Evolutionary conservation across 2,329 filamentous ascomycete species (phyloP).

Genomic region (Trichophyton verrucosum): DNA sequence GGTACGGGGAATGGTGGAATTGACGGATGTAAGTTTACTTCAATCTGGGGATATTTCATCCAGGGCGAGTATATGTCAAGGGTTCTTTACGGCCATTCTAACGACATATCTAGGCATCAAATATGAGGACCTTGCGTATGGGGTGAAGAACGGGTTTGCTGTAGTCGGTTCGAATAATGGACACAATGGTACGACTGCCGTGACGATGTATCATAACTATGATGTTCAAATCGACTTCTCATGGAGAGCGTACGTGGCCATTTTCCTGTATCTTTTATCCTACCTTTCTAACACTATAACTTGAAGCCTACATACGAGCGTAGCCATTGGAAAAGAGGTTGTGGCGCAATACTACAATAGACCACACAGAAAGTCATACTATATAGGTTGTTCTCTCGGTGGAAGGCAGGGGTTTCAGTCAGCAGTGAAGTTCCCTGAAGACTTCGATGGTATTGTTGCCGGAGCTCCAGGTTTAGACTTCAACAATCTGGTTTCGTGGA

Average conservation of each 20-base stretch:
- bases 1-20: constrained; percentile 5
- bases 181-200: constrained; percentile 31
- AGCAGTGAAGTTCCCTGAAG: neutral
- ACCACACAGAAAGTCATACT: neutral
- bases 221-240: constrained; percentile 32
- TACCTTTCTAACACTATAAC: neutral
- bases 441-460: neutral
- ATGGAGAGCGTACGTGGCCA: constrained; percentile 3
- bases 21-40: constrained; percentile 4
- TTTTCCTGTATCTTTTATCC: neutral
- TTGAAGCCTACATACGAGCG: neutral
- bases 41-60: neutral
- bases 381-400: constrained; percentile 1
- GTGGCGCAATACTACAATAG: neutral
- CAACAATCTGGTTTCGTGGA: neutral
- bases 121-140: constrained; percentile 29
- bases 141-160: constrained; percentile 27
- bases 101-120: constrained; percentile 21
- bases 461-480: constrained; percentile 3
- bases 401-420: neutral
- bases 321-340: neutral
- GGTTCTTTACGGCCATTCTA: neutral
- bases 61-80: neutral
- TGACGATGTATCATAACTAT: constrained; percentile 29
- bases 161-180: constrained; percentile 34